These are phyloP conservation scores for Sicyos edulis DNA, from an alignment of 306 rosid species.

Conservation along the genomic window DNA sequence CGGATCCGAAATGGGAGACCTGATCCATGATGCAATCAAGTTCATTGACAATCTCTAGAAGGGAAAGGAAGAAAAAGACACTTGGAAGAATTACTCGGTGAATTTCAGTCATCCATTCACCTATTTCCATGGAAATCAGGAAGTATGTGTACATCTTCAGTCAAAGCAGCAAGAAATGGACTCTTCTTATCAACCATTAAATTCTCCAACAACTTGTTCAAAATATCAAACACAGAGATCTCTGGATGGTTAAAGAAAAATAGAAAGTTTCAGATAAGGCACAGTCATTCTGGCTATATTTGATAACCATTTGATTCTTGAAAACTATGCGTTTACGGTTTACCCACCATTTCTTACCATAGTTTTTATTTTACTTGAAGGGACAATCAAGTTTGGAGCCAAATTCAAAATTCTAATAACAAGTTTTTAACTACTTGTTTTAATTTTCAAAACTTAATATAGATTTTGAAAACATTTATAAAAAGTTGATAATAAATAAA, in stretches of 20 bases:
- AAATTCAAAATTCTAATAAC: not conserved
- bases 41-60: slow-evolving; percentile 5
- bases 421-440: too few relatives aligned
- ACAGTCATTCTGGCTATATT: not conserved
- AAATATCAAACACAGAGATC: slow-evolving; percentile 65
- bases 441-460: not conserved
- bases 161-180: slow-evolving; percentile 73
- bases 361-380: not conserved
- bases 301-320: not conserved
- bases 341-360: not conserved
- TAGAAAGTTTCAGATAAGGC: not conserved
- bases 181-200: slow-evolving; percentile 47
- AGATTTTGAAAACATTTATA: not conserved
- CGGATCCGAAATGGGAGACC: slow-evolving; percentile 97
- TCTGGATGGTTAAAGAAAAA: slow-evolving; percentile 34
- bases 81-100: slow-evolving; percentile 17
- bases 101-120: slow-evolving; percentile 34
- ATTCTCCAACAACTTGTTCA: slow-evolving; percentile 69
- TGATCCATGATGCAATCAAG: slow-evolving; percentile 29
- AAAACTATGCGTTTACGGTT: too few relatives aligned
- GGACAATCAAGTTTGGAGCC: not conserved
- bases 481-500: not conserved
- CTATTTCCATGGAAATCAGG: slow-evolving; percentile 98
- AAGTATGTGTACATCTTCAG: slow-evolving; percentile 75
- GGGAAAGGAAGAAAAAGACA: slow-evolving; percentile 16